Percentiles rank a stretch among this genome's conserved stretches.
Evolutionary conservation across 1,284 basidiomycete species (phyloP).

Genomic region (Peniophora sp.): DNA sequence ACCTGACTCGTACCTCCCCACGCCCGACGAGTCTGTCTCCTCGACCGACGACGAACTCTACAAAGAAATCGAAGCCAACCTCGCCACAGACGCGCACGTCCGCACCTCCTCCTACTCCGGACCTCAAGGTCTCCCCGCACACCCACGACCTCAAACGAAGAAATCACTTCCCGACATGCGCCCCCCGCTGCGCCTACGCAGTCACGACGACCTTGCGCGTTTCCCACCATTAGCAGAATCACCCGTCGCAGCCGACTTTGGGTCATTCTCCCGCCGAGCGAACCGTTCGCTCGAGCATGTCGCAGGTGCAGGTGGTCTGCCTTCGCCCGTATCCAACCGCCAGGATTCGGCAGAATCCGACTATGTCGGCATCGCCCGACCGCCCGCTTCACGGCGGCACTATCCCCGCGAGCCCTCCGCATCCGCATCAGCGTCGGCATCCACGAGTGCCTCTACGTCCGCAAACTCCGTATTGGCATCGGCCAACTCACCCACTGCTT

Average conservation of each 20-base stretch:
- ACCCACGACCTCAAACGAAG: conserved; percentile 46
- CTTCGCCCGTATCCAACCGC: conserved; percentile 30
- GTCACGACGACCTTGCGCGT: conserved; percentile 12
- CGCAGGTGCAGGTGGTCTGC: conserved; percentile 19
- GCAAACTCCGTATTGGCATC: too few species aligned
- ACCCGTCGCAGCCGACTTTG: neutral
- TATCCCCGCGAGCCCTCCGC: conserved; percentile 26
- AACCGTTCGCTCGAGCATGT: conserved; percentile 27
- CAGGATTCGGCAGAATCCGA: conserved; percentile 37
- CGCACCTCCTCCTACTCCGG: conserved; percentile 53
- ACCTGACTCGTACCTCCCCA: conserved; percentile 50
- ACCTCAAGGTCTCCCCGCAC: conserved; percentile 25
- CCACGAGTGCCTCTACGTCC: too few species aligned
- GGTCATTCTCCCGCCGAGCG: conserved; percentile 9
- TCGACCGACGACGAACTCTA: conserved; percentile 20
- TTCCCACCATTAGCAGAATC: conserved; percentile 4
- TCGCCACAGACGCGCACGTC: conserved; percentile 26
- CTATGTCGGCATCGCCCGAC: conserved; percentile 20
- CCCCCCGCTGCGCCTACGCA: conserved; percentile 36
- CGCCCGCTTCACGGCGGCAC: conserved; percentile 11
- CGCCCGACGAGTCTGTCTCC: conserved; percentile 44
- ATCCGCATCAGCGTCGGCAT: conserved; percentile 33
- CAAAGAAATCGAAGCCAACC: conserved; percentile 10
- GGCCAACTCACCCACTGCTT: too few species aligned
- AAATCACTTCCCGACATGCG: conserved; percentile 88